These are phyloP conservation scores for Wickerhamiella vanderwaltii DNA, from an alignment of 805 yeast genomes.

Conservation along the genomic window DNA sequence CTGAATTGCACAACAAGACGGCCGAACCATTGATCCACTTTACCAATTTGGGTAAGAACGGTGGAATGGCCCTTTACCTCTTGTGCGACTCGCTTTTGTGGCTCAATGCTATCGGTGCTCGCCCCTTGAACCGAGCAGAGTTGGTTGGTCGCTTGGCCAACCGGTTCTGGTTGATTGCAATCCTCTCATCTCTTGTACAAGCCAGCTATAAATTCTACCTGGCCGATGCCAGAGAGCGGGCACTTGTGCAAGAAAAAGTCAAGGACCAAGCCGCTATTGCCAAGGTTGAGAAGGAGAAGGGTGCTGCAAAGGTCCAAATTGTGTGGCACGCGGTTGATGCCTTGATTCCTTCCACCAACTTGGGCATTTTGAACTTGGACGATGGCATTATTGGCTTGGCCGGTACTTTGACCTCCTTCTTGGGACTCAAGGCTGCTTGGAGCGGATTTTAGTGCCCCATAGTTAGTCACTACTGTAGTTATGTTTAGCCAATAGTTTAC, in stretches of 20 bases:
- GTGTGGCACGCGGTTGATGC: conserved; percentile 68
- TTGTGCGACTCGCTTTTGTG: conserved; percentile 27
- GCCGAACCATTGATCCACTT: conserved; percentile 44
- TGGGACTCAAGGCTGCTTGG: conserved; percentile 42
- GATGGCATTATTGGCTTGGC: conserved; percentile 78
- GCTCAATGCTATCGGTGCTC: conserved; percentile 23
- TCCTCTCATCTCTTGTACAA: conserved; percentile 49
- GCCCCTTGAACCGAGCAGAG: conserved; percentile 27
- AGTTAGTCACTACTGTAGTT: too few species aligned
- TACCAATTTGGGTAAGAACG: conserved; percentile 28
- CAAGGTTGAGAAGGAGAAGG: conserved; percentile 31
- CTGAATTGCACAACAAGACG: conserved; percentile 57
- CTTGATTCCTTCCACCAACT: conserved; percentile 60
- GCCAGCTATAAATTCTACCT: conserved; percentile 44
- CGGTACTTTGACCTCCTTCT: conserved; percentile 67
- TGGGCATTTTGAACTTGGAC: conserved; percentile 45
- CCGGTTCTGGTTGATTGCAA: conserved; percentile 62
- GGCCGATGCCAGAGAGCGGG: conserved; percentile 29
- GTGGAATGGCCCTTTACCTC: conserved; percentile 28
- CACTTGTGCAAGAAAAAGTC: conserved; percentile 17
- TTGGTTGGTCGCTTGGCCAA: conserved; percentile 14
- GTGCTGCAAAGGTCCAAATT: conserved; percentile 33
- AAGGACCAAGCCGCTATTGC: conserved; percentile 30
- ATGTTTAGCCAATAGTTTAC: too few species aligned
- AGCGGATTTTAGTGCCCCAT: neutral